Base-by-base conservation (phyloP, 192 early-diverging fungal species). In the Fimicolochytrium jonesii region DNA sequence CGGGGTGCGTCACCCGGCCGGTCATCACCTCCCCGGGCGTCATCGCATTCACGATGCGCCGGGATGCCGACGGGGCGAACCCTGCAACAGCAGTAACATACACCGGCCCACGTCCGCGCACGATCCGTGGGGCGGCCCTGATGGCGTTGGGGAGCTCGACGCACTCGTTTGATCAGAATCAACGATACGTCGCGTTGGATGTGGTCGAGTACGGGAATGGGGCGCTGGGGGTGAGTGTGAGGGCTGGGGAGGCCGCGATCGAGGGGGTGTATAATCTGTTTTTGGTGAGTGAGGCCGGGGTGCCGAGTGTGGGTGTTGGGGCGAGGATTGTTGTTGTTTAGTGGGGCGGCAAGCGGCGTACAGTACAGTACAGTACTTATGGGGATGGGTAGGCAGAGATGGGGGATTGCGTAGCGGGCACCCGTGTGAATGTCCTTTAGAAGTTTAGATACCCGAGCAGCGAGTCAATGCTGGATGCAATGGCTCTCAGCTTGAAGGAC, bases 141-240 rank as follows among this genome's bases (percentile, higher is more conserved):
- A 58, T 58, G 56, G 56, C 56, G 5, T 20, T 58, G 23, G 56
- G 56, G 2, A 58, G 56, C 18, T 58, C 44, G 18, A 58, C 56
- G 28, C 56, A 55, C 33, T 30, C 53, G 53, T 55, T 55, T 37
- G 53, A 55, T 35, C 53, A 55, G 53, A 33, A 55, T 34, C 53
- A 55, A 18, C 53, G 53, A 6, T 55, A 55, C 32, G 11, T 55
- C 4, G 33, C 53, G 53, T 26, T 55, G 11, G 10, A 13, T 13
- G 53, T 55, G 9, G 33, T 17, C 15, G 53, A 18, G 33, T 15
- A 17, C 11, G 28, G 25, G 4, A 15, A 5, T 20, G 53, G 53
- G 13, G n/a, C 53, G 2, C 11, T 55, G 11, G 25, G 17, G 53
- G 18, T 55, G 32, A 55, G 53, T 5, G 9, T 55, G 10, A 30